A percentile compares a stretch with the other conserved stretches of the same genome.
Conservation (phyloP, 345 rosid genomes). For the Chamaenerion angustifolium region DNA sequence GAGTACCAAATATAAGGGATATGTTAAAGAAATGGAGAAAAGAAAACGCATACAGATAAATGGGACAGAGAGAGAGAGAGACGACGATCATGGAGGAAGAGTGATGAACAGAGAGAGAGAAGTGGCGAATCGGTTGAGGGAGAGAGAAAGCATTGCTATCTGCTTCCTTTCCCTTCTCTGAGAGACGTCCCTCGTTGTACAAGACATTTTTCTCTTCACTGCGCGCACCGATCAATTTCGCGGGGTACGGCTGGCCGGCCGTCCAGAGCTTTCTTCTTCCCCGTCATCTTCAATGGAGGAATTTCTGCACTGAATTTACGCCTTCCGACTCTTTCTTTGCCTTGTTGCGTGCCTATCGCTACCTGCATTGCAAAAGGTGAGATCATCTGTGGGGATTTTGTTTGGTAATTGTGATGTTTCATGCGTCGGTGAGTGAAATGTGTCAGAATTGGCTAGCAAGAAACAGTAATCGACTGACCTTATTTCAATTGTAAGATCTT, state of each 20-base stretch:
- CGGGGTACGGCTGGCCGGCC: too few relatives aligned
- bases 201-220: not conserved
- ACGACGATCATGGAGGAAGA: not conserved
- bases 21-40: too few relatives aligned
- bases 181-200: too few relatives aligned
- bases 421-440: not conserved
- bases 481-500: too few relatives aligned
- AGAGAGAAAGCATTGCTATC: not conserved
- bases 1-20: too few relatives aligned
- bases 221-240: not conserved
- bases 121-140: not conserved
- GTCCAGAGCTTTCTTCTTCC: not conserved
- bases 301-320: not conserved
- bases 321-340: too few relatives aligned
- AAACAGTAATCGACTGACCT: too few relatives aligned
- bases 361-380: slow-evolving; percentile 10
- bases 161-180: too few relatives aligned
- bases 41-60: too few relatives aligned
- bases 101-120: slow-evolving; percentile 1
- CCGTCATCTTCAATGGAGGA: not conserved
- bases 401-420: not conserved
- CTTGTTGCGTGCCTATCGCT: slow-evolving; percentile 1
- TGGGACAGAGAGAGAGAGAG: too few relatives aligned
- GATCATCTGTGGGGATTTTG: not conserved
- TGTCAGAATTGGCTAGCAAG: too few relatives aligned